phyloP scores from a whole-genome alignment of 805 yeast genomes.

The Pichia exigua region DNA sequence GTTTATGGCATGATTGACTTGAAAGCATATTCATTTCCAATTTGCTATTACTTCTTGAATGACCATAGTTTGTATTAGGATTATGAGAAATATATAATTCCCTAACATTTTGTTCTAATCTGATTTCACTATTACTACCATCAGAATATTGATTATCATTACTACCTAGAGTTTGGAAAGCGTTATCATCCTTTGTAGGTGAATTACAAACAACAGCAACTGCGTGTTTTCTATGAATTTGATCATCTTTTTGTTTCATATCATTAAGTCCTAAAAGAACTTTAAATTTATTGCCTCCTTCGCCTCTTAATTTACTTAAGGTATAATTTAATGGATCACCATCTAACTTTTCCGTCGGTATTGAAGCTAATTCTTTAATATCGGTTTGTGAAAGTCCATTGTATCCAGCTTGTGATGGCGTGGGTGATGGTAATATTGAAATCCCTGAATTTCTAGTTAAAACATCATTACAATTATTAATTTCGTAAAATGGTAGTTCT shows the following conservation, averaged over 20 bases:
- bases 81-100: constrained; percentile 26
- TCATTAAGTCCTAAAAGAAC: constrained; percentile 24
- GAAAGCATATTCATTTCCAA: constrained; percentile 11
- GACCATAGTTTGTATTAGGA: constrained; percentile 13
- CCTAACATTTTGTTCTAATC: constrained; percentile 27
- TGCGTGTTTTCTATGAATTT: constrained; percentile 13
- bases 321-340: constrained; percentile 72
- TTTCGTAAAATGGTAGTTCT: constrained; percentile 7
- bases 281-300: constrained; percentile 15
- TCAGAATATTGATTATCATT: constrained; percentile 13
- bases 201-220: constrained; percentile 14
- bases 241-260: not conserved
- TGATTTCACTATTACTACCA: constrained; percentile 23
- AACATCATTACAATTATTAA: constrained; percentile 10
- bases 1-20: constrained; percentile 3
- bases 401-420: constrained; percentile 30
- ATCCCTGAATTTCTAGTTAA: constrained; percentile 10
- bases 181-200: constrained; percentile 4
- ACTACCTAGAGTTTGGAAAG: not conserved
- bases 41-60: not conserved
- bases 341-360: constrained; percentile 69
- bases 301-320: constrained; percentile 72
- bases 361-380: constrained; percentile 69
- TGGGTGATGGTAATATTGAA: constrained; percentile 28
- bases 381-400: constrained; percentile 48